Base-by-base conservation (phyloP, 1,139 yeast species). In the Lodderomyces orthopsilosis region DNA sequence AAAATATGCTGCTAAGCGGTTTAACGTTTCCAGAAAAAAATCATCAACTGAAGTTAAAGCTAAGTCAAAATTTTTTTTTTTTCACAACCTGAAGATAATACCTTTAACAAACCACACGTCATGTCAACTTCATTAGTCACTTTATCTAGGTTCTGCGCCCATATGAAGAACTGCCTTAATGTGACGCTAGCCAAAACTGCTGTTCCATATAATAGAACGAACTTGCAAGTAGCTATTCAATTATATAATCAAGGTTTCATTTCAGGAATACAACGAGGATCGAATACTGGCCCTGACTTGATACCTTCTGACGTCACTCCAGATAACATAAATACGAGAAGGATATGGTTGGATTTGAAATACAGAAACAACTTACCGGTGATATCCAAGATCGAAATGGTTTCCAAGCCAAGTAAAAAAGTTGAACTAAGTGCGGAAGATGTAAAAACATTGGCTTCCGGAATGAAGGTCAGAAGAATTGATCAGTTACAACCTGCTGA, bases 401-500 rank as follows among this genome's bases (percentile, higher is more conserved):
- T 94, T 37, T 85, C 94, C 42, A 90, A 84, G 58, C 98, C 98
- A 38, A 88, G 86, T 55, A 75, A 93, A 61, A 76, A 83, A 59
- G 85, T 90, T 23, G 66, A 74, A 52, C 79, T 90, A 56, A 68
- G 76, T 2, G 66, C 74, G 18, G 74, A 77, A 5, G 96, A 90
- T 54, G 68, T 93, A 47, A 77, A 77, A 57, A 80, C 81, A 21
- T 74, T 93, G 51, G 86, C 95, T 14, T 74, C 84, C 6, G 98
- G 98, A 3, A 70, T 78, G 47, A 77, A 81, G 19, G 85, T 88
- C 17, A 77, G 95, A 66, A 74, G 80, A 54, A 81, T 91, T 50
- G 77, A 80, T 55, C 95, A 97, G 1, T 69, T 89, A 44, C 90
- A 85, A 58, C 94, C 96, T 1, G 96, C 97, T 23, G 99, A 93